Evolutionary conservation across 495 filamentous ascomycete species (phyloP).

Genomic region (Penicillium nucicola): DNA sequence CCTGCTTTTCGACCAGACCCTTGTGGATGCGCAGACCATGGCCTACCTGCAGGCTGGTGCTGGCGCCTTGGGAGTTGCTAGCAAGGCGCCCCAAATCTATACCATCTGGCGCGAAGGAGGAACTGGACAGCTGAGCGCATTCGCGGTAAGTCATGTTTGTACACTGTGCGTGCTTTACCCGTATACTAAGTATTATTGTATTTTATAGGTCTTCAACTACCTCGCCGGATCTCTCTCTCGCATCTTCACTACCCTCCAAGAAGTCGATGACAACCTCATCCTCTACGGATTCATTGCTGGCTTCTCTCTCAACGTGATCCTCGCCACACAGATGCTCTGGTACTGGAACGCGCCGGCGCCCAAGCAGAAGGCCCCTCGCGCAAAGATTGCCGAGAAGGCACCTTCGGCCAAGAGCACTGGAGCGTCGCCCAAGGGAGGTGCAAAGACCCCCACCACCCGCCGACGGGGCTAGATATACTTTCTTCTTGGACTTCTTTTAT

Average conservation of each 20-base stretch:
- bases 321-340: conserved; percentile 89
- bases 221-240: conserved; percentile 85
- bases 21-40: conserved; percentile 67
- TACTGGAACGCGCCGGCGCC: conserved; percentile 79
- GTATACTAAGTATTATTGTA: conserved; percentile 4
- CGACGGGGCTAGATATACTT: conserved; percentile 39
- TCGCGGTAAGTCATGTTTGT: conserved; percentile 64
- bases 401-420: conserved; percentile 37
- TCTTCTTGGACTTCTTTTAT: not conserved
- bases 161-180: not conserved
- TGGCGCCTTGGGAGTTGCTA: conserved; percentile 75
- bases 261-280: conserved; percentile 93
- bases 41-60: conserved; percentile 80
- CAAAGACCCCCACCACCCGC: conserved; percentile 47
- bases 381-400: conserved; percentile 31
- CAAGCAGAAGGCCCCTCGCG: conserved; percentile 41
- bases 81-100: conserved; percentile 89
- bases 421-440: conserved; percentile 25
- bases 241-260: conserved; percentile 95
- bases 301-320: conserved; percentile 79
- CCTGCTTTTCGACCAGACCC: conserved; percentile 60
- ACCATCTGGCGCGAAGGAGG: conserved; percentile 79
- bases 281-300: conserved; percentile 89
- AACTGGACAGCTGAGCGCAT: conserved; percentile 93
- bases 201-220: conserved; percentile 88